phyloP scores from a whole-genome alignment of 306 rosid genomes.

The Quercus mongolica region DNA sequence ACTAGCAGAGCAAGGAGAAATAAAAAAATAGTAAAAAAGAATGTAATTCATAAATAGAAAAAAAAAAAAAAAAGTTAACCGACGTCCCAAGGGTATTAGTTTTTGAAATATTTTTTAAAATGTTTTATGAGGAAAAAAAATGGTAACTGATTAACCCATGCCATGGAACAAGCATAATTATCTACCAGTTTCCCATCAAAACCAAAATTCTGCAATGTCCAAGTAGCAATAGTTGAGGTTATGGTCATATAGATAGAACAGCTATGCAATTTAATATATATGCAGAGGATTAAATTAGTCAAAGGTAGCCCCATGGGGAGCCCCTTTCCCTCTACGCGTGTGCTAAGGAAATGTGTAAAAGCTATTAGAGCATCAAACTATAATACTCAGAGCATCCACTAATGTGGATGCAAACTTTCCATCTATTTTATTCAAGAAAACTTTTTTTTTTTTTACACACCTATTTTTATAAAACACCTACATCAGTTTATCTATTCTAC shows the following conservation, averaged over 20 bases:
- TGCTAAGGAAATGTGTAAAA: no score
- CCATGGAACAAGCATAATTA: constrained; percentile 91
- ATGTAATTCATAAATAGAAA: not conserved
- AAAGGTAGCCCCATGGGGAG: not conserved
- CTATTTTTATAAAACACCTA: no score
- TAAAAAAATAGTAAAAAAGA: not conserved
- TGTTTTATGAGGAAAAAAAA: not conserved
- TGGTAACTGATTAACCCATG: constrained; percentile 46
- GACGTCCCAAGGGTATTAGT: no score
- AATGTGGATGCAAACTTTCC: no score
- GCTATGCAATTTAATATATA: not conserved
- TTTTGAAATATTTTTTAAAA: no score
- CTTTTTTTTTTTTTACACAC: no score
- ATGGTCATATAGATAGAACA: not conserved
- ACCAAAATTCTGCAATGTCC: constrained; percentile 77
- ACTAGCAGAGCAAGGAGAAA: not conserved
- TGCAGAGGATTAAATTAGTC: not conserved
- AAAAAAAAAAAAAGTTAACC: no score
- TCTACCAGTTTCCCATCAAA: constrained; percentile 86
- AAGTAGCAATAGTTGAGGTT: not conserved
- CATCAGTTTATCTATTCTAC: no score
- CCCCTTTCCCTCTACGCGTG: no score
- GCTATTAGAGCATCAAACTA: no score
- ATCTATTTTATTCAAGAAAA: no score
- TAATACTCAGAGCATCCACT: no score